Percentiles rank a stretch among this genome's conserved stretches.
These are phyloP conservation scores for Podila horticola DNA, from an alignment of 192 early-diverging fungal species.

Conservation along the genomic window DNA sequence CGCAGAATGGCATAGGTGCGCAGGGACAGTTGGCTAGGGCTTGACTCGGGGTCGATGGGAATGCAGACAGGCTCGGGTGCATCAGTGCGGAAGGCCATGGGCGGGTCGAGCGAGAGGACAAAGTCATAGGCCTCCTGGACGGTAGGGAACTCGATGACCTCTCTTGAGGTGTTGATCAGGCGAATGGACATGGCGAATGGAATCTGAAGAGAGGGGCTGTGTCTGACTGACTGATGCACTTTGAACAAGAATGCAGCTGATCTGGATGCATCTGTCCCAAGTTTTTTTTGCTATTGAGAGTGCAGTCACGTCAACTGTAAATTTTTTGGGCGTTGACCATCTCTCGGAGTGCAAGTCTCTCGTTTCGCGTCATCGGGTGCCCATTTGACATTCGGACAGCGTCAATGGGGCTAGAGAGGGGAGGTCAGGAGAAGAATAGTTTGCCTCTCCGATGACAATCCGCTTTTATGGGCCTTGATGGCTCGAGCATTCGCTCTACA, in stretches of 20 bases:
- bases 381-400: too few relatives aligned
- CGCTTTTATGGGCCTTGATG: too few relatives aligned
- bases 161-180: constrained; percentile 40
- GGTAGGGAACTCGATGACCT: constrained; percentile 40
- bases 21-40: constrained; percentile 21
- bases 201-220: neutral
- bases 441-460: neutral
- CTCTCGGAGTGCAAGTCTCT: too few relatives aligned
- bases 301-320: too few relatives aligned
- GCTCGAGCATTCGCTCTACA: too few relatives aligned
- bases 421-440: neutral
- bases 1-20: constrained; percentile 49
- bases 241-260: too few relatives aligned
- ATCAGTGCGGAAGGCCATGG: constrained; percentile 51
- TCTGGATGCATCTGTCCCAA: too few relatives aligned
- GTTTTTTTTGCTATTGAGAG: too few relatives aligned
- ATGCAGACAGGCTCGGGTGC: constrained; percentile 43
- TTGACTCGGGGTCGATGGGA: constrained; percentile 50
- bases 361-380: too few relatives aligned
- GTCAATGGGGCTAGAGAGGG: neutral
- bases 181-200: constrained; percentile 31
- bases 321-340: too few relatives aligned
- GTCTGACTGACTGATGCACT: too few relatives aligned
- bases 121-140: constrained; percentile 44
- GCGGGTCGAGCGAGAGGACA: constrained; percentile 44